Percentiles rank a stretch among this genome's conserved stretches.
These are phyloP conservation scores for Smittium mucronatum DNA, from an alignment of 371 early-diverging fungal species.

Conservation along the genomic window DNA sequence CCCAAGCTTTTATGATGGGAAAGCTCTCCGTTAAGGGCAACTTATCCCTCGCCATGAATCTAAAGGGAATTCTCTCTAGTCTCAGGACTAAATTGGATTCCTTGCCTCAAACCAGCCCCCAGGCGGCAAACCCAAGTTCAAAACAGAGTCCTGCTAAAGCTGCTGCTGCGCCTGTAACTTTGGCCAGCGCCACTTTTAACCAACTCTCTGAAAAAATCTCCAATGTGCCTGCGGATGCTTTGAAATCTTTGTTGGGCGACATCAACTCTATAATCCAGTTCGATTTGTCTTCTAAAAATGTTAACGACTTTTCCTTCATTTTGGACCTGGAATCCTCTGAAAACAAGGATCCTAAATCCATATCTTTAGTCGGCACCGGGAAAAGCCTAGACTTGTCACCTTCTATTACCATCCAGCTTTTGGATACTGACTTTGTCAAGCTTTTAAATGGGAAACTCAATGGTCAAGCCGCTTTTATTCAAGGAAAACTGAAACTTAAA, in stretches of 20 bases:
- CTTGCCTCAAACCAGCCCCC: neutral
- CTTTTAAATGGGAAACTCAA: constrained; percentile 70
- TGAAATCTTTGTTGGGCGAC: neutral
- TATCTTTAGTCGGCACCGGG: too few species aligned
- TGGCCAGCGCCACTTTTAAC: neutral
- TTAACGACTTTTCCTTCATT: neutral
- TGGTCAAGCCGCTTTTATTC: constrained; percentile 75
- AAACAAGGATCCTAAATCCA: neutral
- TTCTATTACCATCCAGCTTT: neutral
- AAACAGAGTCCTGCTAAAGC: neutral
- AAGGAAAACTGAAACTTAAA: constrained; percentile 80
- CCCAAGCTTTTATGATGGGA: constrained; percentile 66
- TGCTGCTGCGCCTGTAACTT: neutral
- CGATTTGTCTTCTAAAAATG: neutral
- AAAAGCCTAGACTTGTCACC: neutral
- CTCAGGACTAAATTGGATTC: neutral
- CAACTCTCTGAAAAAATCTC: neutral
- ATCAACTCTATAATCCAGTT: neutral
- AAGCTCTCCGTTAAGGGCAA: constrained; percentile 83
- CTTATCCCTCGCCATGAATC: constrained; percentile 70
- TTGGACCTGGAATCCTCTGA: neutral
- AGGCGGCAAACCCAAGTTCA: neutral
- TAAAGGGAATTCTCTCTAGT: constrained; percentile 41
- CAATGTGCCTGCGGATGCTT: neutral
- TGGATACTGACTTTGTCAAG: constrained; percentile 58